Conservation (phyloP, 768 basidiomycete species). For the Suillus lakei region DNA sequence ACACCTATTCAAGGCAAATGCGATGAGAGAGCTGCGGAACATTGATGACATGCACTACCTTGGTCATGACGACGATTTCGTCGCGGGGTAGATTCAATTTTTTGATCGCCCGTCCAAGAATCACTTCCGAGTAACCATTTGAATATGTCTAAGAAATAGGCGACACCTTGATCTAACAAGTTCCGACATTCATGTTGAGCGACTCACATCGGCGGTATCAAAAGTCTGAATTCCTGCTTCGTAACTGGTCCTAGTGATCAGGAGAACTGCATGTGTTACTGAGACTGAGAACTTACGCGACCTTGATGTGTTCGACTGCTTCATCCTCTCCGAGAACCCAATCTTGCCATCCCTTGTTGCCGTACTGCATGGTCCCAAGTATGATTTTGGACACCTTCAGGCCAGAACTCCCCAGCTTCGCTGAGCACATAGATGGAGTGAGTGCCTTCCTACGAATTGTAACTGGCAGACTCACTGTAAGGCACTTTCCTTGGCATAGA, state of each 20-base stretch:
- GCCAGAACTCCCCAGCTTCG: slow-evolving; percentile 51
- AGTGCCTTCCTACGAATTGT: neutral
- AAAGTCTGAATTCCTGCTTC: slow-evolving; percentile 41
- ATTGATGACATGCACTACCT: slow-evolving; percentile 41
- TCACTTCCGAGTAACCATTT: slow-evolving; percentile 65
- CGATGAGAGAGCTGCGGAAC: neutral
- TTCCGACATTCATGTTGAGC: neutral
- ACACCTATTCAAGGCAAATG: slow-evolving; percentile 34
- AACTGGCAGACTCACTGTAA: slow-evolving; percentile 32
- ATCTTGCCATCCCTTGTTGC: slow-evolving; percentile 50
- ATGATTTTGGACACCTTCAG: slow-evolving; percentile 56
- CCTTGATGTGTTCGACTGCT: slow-evolving; percentile 49
- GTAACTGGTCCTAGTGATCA: slow-evolving; percentile 26
- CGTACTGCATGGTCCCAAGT: slow-evolving; percentile 54
- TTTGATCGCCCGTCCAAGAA: slow-evolving; percentile 77
- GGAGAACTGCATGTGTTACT: neutral
- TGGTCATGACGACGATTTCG: slow-evolving; percentile 80
- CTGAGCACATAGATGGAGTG: slow-evolving; percentile 23
- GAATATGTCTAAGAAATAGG: slow-evolving; percentile 56
- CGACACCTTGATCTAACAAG: neutral
- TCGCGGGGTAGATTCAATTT: slow-evolving; percentile 69
- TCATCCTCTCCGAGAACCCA: slow-evolving; percentile 58
- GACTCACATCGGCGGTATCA: slow-evolving; percentile 38
- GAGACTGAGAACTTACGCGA: slow-evolving; percentile 41
- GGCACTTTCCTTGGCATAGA: slow-evolving; percentile 30